Evolutionary conservation across 2,329 filamentous ascomycete species (phyloP).

Genomic region (Xylariales sp.): DNA sequence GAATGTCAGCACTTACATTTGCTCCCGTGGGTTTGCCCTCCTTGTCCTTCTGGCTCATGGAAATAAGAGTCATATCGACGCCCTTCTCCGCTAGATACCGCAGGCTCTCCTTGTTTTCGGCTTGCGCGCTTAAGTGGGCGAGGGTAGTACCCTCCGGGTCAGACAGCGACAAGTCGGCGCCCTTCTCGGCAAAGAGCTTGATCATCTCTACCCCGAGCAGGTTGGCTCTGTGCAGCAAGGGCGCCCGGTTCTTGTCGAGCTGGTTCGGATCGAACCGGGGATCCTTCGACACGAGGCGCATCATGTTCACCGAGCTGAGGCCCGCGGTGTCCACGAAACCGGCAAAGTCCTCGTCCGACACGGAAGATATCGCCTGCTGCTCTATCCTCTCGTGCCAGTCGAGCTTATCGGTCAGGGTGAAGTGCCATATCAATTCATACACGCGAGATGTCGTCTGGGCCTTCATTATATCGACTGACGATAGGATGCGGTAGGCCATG

Average conservation of each 20-base stretch:
- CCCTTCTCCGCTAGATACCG: neutral
- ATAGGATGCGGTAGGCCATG: neutral
- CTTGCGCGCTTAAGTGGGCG: neutral
- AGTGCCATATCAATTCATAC: neutral
- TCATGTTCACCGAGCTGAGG: neutral
- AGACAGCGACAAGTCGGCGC: neutral
- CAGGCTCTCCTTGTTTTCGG: neutral
- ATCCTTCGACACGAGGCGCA: slow-evolving; percentile 2
- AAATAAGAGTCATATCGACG: neutral
- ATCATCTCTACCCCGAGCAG: neutral
- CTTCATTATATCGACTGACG: neutral
- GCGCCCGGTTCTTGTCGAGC: neutral
- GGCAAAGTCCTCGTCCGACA: neutral
- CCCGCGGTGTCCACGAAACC: neutral
- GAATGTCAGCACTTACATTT: too few relatives aligned
- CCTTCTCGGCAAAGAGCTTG: neutral
- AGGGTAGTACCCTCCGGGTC: neutral
- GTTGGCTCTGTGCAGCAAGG: neutral
- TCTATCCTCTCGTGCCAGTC: neutral
- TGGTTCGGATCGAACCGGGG: slow-evolving; percentile 1
- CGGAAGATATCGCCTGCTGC: neutral
- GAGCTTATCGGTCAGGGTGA: neutral
- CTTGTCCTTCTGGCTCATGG: neutral
- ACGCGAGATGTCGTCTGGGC: neutral
- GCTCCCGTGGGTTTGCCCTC: neutral